Percentiles rank a stretch among this genome's conserved stretches.
Evolutionary conservation across 345 rosid species (phyloP).

Genomic region (Aquilaria sinensis): DNA sequence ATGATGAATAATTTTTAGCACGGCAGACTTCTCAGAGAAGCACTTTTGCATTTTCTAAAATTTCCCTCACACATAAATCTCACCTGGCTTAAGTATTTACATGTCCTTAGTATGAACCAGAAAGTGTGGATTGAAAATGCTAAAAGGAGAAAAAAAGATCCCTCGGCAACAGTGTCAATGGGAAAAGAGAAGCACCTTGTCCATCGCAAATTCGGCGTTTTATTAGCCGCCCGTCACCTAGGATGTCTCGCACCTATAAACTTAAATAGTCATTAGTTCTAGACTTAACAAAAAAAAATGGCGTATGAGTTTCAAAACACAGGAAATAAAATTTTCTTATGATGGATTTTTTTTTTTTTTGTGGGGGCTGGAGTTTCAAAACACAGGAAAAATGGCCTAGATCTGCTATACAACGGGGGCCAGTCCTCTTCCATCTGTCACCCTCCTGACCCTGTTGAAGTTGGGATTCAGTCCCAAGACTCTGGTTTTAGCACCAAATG

Average conservation of each 20-base stretch:
- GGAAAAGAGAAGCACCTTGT: conserved; percentile 42
- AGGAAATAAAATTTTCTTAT: neutral
- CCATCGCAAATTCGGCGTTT: conserved; percentile 90
- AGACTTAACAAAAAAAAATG: neutral
- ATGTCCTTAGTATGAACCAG: neutral
- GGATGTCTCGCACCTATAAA: conserved; percentile 90
- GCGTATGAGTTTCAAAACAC: neutral
- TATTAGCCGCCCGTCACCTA: conserved; percentile 95
- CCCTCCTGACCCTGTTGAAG: too few species aligned
- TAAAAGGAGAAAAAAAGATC: neutral
- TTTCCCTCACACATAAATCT: neutral
- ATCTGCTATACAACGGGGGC: too few species aligned
- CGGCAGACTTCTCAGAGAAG: too few species aligned
- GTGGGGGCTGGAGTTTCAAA: too few species aligned
- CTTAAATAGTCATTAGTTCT: conserved; percentile 17
- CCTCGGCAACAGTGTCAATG: neutral
- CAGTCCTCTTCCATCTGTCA: too few species aligned
- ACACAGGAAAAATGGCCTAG: too few species aligned
- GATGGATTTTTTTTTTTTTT: too few species aligned
- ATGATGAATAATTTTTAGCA: too few species aligned
- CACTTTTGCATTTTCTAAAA: too few species aligned
- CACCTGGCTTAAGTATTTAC: neutral
- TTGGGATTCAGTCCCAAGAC: too few species aligned
- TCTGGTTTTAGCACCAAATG: too few species aligned
- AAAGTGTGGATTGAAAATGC: neutral